Conservation (phyloP, 768 basidiomycete genomes). For the Tulasnella sp. region DNA sequence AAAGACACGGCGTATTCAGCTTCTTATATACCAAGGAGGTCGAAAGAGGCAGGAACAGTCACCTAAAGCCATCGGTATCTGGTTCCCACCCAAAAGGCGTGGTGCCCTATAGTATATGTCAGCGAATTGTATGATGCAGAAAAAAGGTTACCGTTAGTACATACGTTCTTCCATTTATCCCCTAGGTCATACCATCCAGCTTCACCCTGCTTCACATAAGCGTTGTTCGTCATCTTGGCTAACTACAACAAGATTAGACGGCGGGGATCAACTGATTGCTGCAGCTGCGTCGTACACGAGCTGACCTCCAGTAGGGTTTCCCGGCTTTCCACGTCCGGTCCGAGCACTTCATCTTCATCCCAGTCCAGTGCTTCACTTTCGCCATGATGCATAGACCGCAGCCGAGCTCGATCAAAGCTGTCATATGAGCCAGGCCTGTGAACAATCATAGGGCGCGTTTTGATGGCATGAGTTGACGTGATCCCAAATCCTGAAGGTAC, state of each 20-base stretch:
- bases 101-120: constrained; percentile 30
- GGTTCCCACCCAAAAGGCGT: constrained; percentile 85
- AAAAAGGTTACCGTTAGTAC: constrained; percentile 28
- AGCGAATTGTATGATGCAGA: neutral
- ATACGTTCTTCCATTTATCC: constrained; percentile 11
- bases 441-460: neutral
- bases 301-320: constrained; percentile 39
- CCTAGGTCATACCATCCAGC: constrained; percentile 8
- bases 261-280: no score
- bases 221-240: constrained; percentile 83
- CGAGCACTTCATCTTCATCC: constrained; percentile 20
- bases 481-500: neutral
- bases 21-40: no score
- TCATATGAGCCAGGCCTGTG: constrained; percentile 3
- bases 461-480: neutral
- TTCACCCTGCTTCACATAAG: constrained; percentile 38
- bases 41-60: no score
- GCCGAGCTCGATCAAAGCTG: constrained; percentile 7
- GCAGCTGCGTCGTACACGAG: no score
- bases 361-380: neutral
- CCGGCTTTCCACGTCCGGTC: constrained; percentile 62
- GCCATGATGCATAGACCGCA: neutral
- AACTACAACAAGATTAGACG: constrained; percentile 62
- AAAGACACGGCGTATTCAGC: no score
- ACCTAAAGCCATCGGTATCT: constrained; percentile 69